phyloP scores from a whole-genome alignment of 2,329 filamentous ascomycete genomes.

The Cytospora leucostoma region DNA sequence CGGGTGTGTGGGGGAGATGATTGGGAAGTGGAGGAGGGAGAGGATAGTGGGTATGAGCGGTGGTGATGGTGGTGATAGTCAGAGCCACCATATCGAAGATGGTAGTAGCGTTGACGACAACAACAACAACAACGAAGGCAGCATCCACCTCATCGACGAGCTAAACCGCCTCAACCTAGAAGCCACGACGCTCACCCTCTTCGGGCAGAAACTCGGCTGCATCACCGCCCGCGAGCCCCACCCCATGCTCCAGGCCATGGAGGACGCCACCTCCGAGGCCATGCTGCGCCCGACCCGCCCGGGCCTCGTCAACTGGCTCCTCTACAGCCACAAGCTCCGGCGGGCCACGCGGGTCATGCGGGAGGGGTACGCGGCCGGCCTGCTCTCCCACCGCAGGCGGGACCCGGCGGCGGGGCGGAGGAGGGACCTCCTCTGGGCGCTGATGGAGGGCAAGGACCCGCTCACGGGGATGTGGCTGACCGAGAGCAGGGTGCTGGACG shows the following conservation, averaged over 20 bases:
- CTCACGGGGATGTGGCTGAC: slow-evolving; percentile 60
- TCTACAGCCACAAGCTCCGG: slow-evolving; percentile 56
- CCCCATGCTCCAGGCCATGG: slow-evolving; percentile 55
- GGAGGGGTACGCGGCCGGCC: slow-evolving; percentile 50
- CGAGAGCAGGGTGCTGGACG: slow-evolving; percentile 64
- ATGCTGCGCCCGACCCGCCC: slow-evolving; percentile 56
- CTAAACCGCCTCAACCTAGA: slow-evolving; percentile 58
- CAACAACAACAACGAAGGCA: not conserved
- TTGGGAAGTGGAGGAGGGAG: slow-evolving; percentile 49
- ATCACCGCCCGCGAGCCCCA: slow-evolving; percentile 47
- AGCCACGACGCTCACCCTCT: slow-evolving; percentile 51
- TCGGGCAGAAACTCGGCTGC: slow-evolving; percentile 50
- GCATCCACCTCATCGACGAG: slow-evolving; percentile 48
- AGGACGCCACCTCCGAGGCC: slow-evolving; percentile 56
- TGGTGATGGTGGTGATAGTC: not conserved
- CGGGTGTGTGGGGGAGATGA: slow-evolving; percentile 50
- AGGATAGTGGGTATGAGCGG: slow-evolving; percentile 18
- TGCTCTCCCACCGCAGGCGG: slow-evolving; percentile 58
- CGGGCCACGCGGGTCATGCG: slow-evolving; percentile 56
- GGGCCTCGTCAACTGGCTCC: slow-evolving; percentile 52
- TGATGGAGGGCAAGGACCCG: slow-evolving; percentile 61
- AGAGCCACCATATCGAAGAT: not conserved
- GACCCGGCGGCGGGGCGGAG: slow-evolving; percentile 56
- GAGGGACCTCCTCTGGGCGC: slow-evolving; percentile 61
- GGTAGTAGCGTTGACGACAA: not conserved